These are phyloP conservation scores for grape (Vitis vinifera) DNA, from an alignment of 164 flowering plant species.

Conservation along the genomic window DNA sequence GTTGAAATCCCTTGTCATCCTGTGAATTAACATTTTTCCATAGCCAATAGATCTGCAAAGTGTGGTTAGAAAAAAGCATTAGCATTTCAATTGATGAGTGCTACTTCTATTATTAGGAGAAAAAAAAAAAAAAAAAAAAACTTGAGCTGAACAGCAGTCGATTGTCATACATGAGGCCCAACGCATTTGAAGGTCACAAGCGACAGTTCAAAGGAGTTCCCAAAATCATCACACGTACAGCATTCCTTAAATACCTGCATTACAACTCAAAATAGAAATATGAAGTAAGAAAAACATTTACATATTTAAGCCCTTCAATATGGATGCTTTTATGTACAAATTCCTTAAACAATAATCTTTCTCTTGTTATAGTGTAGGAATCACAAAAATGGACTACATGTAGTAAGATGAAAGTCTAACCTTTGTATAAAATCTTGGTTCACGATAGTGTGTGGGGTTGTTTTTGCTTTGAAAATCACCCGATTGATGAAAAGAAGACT, in stretches of 20 bases:
- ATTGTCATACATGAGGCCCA: constrained; percentile 72
- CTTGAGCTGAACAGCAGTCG: neutral
- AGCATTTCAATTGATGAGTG: neutral
- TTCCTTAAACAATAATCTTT: too few species aligned
- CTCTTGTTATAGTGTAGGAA: too few species aligned
- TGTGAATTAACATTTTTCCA: constrained; percentile 78
- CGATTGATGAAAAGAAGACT: constrained; percentile 93
- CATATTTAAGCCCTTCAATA: too few species aligned
- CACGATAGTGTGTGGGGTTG: constrained; percentile 92
- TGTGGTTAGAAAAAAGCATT: neutral
- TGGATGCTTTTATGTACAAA: too few species aligned
- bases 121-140: neutral
- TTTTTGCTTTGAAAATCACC: constrained; percentile 74
- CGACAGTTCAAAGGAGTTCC: constrained; percentile 72
- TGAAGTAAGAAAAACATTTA: neutral
- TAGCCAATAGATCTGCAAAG: constrained; percentile 87
- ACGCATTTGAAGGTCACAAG: constrained; percentile 82
- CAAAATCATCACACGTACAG: constrained; percentile 45
- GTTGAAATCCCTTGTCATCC: constrained; percentile 81
- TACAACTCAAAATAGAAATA: neutral
- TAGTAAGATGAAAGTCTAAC: constrained; percentile 27
- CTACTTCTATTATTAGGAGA: neutral
- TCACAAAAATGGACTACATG: neutral
- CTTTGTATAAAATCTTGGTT: constrained; percentile 92
- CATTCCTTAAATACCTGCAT: constrained; percentile 86